Percentiles rank a stretch among this genome's conserved stretches.
These are phyloP conservation scores for Groenewaldozyma tartarivorans DNA, from an alignment of 805 yeast genomes.

Conservation along the genomic window DNA sequence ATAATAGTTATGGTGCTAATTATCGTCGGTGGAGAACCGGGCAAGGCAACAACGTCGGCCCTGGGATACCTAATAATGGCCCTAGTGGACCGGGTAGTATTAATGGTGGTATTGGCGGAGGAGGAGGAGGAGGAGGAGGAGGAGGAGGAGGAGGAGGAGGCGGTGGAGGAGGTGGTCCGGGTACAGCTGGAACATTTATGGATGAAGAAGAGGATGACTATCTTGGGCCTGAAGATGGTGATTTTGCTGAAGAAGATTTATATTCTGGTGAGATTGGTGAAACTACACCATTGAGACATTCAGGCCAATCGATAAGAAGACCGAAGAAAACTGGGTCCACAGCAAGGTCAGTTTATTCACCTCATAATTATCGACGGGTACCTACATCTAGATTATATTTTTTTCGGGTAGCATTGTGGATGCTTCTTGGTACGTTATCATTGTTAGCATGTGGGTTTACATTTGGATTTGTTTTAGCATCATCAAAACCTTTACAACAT, in stretches of 20 bases:
- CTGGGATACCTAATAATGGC: not conserved
- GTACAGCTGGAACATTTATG: constrained; percentile 12
- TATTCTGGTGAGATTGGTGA: constrained; percentile 24
- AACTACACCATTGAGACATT: constrained; percentile 24
- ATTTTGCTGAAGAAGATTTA: constrained; percentile 25
- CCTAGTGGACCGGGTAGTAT: not conserved
- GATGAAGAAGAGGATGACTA: constrained; percentile 33
- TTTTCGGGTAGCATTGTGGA: constrained; percentile 26
- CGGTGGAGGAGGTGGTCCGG: constrained; percentile 7
- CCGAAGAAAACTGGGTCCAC: constrained; percentile 14
- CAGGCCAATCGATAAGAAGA: constrained; percentile 15
- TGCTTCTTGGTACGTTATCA: constrained; percentile 20
- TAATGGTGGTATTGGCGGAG: constrained; percentile 2
- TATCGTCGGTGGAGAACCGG: constrained; percentile 9
- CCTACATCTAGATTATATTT: constrained; percentile 13
- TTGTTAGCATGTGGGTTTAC: constrained; percentile 51
- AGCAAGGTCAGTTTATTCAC: constrained; percentile 30
- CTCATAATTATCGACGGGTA: constrained; percentile 34
- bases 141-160: constrained; percentile 7
- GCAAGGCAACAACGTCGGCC: no score
- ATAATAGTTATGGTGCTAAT: constrained; percentile 1
- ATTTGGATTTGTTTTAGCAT: constrained; percentile 75
- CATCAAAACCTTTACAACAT: constrained; percentile 70
- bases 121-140: not conserved
- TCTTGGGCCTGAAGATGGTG: constrained; percentile 39